Percentiles rank a stretch among this genome's conserved stretches.
Evolutionary conservation across 352 stramenopile species (phyloP).

Genomic region (Pythium coloratum): DNA sequence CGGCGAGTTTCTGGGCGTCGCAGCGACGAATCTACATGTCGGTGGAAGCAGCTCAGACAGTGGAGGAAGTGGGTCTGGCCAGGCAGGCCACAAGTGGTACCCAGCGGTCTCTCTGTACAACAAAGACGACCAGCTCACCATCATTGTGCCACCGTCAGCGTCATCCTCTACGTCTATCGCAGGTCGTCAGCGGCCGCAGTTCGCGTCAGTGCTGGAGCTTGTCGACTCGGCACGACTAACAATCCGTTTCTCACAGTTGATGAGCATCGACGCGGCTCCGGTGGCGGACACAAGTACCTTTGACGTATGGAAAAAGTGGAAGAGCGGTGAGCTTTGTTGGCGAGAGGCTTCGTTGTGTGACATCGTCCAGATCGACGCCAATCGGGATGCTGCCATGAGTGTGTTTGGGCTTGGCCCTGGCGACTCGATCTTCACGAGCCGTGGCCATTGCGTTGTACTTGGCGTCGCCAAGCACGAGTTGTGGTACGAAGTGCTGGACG

Average conservation of each 20-base stretch:
- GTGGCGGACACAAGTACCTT: too few species aligned
- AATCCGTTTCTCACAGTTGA: not conserved
- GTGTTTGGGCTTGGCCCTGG: conserved; percentile 45
- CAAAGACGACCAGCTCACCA: conserved; percentile 85
- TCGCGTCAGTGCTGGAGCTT: conserved; percentile 40
- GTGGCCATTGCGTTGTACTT: conserved; percentile 59
- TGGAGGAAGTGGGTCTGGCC: not conserved
- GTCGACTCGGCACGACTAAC: conserved; percentile 16
- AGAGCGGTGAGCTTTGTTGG: conserved; percentile 9
- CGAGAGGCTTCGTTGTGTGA: conserved; percentile 18
- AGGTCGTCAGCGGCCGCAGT: conserved; percentile 25
- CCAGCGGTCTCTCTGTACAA: conserved; percentile 92
- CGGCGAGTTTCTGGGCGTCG: conserved; percentile 82
- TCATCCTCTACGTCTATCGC: not conserved
- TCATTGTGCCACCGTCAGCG: conserved; percentile 43
- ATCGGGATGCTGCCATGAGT: conserved; percentile 19
- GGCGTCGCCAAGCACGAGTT: conserved; percentile 63
- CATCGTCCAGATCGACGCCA: conserved; percentile 33
- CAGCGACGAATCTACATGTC: conserved; percentile 65
- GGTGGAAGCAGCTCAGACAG: conserved; percentile 4
- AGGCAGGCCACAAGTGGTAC: conserved; percentile 60
- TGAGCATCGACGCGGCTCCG: too few species aligned
- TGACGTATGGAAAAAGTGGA: conserved; percentile 13
- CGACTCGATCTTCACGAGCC: conserved; percentile 62
- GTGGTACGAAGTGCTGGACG: conserved; percentile 53